A percentile compares a stretch with the other conserved stretches of the same genome.
phyloP scores from a whole-genome alignment of 805 yeast genomes.

The Monosporozyma solicola region DNA sequence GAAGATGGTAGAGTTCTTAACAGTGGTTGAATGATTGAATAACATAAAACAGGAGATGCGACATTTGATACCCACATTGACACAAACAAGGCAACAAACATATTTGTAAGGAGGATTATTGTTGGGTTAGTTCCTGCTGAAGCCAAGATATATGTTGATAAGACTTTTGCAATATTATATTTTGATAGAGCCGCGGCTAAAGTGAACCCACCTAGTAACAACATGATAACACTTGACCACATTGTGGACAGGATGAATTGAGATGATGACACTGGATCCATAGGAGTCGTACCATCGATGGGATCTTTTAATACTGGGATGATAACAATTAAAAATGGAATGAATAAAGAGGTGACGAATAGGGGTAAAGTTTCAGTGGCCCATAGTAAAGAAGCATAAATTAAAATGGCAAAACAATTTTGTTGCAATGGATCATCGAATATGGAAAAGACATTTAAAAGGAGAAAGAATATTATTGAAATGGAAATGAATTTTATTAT shows the following conservation, averaged over 20 bases:
- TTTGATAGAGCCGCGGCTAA: conserved; percentile 91
- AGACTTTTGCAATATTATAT: conserved; percentile 75
- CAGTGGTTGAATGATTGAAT: conserved; percentile 83
- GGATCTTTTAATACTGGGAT: conserved; percentile 60
- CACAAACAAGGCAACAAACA: conserved; percentile 77
- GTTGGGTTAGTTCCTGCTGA: conserved; percentile 83
- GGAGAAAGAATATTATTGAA: conserved; percentile 36
- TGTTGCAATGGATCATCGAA: conserved; percentile 51
- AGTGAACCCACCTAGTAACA: conserved; percentile 87
- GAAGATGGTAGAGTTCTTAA: conserved; percentile 74
- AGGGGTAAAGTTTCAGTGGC: conserved; percentile 83
- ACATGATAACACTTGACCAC: conserved; percentile 94
- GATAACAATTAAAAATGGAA: conserved; percentile 74
- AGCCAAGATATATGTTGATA: conserved; percentile 74
- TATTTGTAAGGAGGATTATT: conserved; percentile 63
- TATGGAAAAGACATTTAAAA: conserved; percentile 29
- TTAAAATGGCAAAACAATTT: conserved; percentile 76
- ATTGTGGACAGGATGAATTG: conserved; percentile 71
- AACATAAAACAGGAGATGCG: conserved; percentile 93
- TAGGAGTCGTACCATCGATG: conserved; percentile 34
- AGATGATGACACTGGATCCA: conserved; percentile 55
- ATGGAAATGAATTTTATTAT: conserved; percentile 41
- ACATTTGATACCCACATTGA: conserved; percentile 97
- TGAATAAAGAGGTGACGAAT: conserved; percentile 75
- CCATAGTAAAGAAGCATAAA: conserved; percentile 82